Evolutionary conservation across 2,329 filamentous ascomycete genomes (phyloP).

Genomic region (Hymenotorrendiella dingleyae): DNA sequence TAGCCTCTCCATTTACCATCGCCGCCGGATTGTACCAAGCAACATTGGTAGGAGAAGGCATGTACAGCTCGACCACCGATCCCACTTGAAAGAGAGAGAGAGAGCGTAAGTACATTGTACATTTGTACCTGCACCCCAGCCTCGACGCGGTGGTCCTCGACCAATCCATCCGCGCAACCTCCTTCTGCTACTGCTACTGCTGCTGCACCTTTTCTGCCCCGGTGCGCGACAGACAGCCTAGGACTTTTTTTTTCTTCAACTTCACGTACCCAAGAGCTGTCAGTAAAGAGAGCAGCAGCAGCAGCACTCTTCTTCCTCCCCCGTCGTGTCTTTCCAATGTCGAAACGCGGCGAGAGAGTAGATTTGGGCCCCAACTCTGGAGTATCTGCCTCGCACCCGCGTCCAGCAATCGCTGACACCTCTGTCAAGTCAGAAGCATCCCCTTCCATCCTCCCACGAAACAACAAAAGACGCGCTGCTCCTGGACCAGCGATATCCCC

Average conservation of each 20-base stretch:
- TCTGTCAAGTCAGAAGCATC: slow-evolving; percentile 18
- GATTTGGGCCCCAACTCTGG: slow-evolving; percentile 20
- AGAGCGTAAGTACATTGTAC: slow-evolving; percentile 28
- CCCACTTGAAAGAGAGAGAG: slow-evolving; percentile 24
- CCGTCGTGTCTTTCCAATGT: slow-evolving; percentile 23
- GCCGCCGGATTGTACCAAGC: slow-evolving; percentile 6
- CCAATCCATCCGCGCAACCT: slow-evolving; percentile 24
- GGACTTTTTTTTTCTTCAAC: slow-evolving; percentile 2
- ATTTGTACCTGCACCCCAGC: slow-evolving; percentile 26
- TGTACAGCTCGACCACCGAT: slow-evolving; percentile 21
- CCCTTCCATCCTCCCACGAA: slow-evolving; percentile 19
- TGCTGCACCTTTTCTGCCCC: slow-evolving; percentile 14
- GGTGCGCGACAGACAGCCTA: slow-evolving; percentile 18
- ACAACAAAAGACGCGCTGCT: slow-evolving; percentile 27
- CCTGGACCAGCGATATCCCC: slow-evolving; percentile 11
- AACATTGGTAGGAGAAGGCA: slow-evolving; percentile 24
- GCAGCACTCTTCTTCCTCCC: slow-evolving; percentile 9
- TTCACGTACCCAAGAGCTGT: slow-evolving; percentile 4
- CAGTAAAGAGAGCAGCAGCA: no score
- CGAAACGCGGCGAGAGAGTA: slow-evolving; percentile 25
- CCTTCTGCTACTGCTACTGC: no score
- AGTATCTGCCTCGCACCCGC: slow-evolving; percentile 19
- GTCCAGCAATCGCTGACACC: slow-evolving; percentile 17
- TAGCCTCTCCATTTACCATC: slow-evolving; percentile 1
- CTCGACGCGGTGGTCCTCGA: slow-evolving; percentile 20